Base-by-base conservation (phyloP, 1,284 basidiomycete species). In the Cryptococcus jaspeensis region DNA sequence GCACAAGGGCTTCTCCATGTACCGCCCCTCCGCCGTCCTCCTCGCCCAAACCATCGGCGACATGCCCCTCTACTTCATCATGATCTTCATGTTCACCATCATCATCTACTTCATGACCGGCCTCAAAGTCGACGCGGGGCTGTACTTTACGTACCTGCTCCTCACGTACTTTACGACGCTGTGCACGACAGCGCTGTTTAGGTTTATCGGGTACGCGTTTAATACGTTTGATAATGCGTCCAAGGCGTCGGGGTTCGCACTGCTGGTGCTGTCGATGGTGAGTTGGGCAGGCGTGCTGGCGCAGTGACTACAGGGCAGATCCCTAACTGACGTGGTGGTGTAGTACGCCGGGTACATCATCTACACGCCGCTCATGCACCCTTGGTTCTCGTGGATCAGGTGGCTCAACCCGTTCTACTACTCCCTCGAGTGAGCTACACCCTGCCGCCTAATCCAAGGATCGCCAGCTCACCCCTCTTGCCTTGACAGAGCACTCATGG, bases 1-100 rank as follows among this genome's bases (percentile, higher is more conserved):
- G 52, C 80, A 81, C 66, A 77, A 78, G 63, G 71, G 66, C 3
- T 79, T 77, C 60, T 70, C 75, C n/a, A 75, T 80, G 70, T 76
- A 76, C 62, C 71, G 74, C 16, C 74, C 78, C 5, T 64, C 72
- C 1, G 74, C 76, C 1, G 68, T 77, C 25, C 81, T 84, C 1
- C 69, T 88, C 36, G 87, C 88, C 11, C 79, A 87, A 48, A 87
- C 86, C 0, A 70, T 90, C 41, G 85, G 87, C 32, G 79, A 80
- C 62, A 28, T 77, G 18, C 79, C 79, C 3, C 70, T 79, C 52
- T 75, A 75, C 65, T 65, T 75, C n/a, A 56, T 77, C 20, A 74
- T 77, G 39, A 66, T 72, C 38, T 65, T 74, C 36, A 57, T 78
- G 58, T 80, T 78, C 62, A 60, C 66, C 52, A 55, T 76, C 42